Evolutionary conservation across 148 eudicot genomes (phyloP), one percentile per base, ranked within the genome.

Genomic region (Hydrangea macrophylla): DNA sequence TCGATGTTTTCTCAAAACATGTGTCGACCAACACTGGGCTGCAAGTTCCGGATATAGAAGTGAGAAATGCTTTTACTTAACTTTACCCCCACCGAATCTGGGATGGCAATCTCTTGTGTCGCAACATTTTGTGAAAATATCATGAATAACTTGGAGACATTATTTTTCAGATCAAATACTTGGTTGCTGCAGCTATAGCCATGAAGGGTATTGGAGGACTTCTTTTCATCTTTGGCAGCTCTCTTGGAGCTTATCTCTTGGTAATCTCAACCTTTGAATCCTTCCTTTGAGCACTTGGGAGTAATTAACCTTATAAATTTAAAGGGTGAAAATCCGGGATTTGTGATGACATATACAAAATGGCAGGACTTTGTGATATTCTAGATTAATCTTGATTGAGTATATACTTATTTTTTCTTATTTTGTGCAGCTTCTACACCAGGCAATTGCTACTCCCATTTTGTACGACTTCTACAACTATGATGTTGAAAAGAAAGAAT

Each of bases 381-480:
- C n/a, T n/a, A n/a, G n/a, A n/a, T 31, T 10, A 24, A 31, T 22
- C 25, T 36, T 11, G 26, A 39, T 28, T 55, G 8, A 40, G 25
- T 54, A 6, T 11, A 55, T 40, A 0, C 6, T 67, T 35, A 40
- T 55, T 32, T 2, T 25, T 12, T 10, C 11, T 9, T 31, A 3
- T 9, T 54, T 55, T 60, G 53, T 58, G 60, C 81, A 93, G 97
- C 80, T 88, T 75, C 65, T 88, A 58, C 92, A 90, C 67, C 98
- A 90, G 71, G 86, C 86, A 55, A 74, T 94, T 59, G 70, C 80
- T 55, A 79, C 91, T 27, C 91, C 97, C 28, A 83, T 94, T 74
- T 80, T 94, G 79, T 82, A 83, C 39, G 98, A 94, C 78, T 94
- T 94, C 84, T 94, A 94, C 84, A 90, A 88, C 86, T 86, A 90